Base-by-base conservation (phyloP, 139 green algal species). In the Coelastrella sp. region DNA sequence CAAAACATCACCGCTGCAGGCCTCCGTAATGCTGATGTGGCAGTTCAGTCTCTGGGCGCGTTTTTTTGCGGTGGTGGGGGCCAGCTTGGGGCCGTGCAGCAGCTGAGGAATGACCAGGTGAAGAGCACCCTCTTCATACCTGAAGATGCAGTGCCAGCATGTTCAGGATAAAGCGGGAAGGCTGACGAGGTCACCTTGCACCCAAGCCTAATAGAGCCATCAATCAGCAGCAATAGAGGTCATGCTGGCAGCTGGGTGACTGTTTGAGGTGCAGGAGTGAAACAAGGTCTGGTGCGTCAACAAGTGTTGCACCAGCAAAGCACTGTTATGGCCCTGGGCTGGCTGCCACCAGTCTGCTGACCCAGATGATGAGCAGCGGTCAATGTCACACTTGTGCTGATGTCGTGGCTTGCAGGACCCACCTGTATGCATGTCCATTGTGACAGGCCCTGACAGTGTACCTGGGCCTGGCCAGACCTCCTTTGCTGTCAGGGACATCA, bases 31-130 rank as follows among this genome's bases (percentile, higher is more conserved):
- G 7, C 25, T 68, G 49, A 87, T 25, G 0, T 7, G 24, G 61
- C 25, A 35, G 20, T 6, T 27, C 20, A 85, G 79, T 20, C 65
- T 70, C 56, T 22, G 20, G 8, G 17, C 19, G 7, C 79, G 24
- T 14, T 22, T 58, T 35, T 72, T 85, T 20, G 20, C 58, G 8
- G 27, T 73, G 20, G 20, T 49, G 20, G 79, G 79, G 10, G 79
- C 7, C n/a, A 85, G 70, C 79, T 85, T 85, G 9, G 58, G 58
- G 4, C 17, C 58, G n/a, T 85, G 79, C 22, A 85, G 79, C 58
- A 85, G 79, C 79, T 85, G 79, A 57, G 19, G 79, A 24, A 85
- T 58, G 11, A 85, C 79, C 7, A 72, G 11, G 79, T 85, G 79
- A 57, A 85, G 58, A 15, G 79, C 79, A n/a, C 79, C 79, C 22